Percentiles rank a stretch among this genome's conserved stretches.
Conservation (phyloP, 2,329 filamentous ascomycete species). For the Fusarium subglutinans region DNA sequence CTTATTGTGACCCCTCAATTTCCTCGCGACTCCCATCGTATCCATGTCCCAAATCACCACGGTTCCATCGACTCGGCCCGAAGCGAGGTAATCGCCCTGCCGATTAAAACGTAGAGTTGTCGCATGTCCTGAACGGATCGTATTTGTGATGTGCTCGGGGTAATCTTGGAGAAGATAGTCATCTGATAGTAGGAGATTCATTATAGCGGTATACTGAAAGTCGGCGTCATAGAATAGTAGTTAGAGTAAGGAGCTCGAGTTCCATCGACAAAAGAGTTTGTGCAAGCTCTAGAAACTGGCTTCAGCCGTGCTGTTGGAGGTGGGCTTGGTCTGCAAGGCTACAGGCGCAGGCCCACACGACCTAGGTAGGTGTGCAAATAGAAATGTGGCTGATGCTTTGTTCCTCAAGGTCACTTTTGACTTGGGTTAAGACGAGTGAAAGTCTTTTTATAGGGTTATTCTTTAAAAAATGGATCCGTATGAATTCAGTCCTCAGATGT, state of each 20-base stretch:
- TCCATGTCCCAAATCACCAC: conserved; percentile 97
- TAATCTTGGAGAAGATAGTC: conserved; percentile 80
- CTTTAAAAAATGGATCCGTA: too few relatives aligned
- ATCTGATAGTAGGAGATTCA: conserved; percentile 70
- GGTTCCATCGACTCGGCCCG: conserved; percentile 91
- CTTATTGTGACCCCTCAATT: conserved; percentile 90
- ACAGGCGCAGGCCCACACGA: conserved; percentile 16
- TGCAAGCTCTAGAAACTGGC: conserved; percentile 31
- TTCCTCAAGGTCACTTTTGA: background rate
- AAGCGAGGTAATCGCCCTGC: conserved; percentile 92
- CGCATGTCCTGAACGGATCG: conserved; percentile 77
- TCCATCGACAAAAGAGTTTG: conserved; percentile 34
- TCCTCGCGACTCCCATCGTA: conserved; percentile 95
- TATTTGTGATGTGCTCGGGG: conserved; percentile 88
- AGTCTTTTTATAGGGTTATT: background rate
- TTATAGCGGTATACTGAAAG: conserved; percentile 40
- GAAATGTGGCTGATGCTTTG: conserved; percentile 23
- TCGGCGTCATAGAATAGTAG: background rate
- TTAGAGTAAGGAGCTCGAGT: conserved; percentile 20
- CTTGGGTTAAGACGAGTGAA: background rate
- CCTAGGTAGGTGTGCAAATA: conserved; percentile 28
- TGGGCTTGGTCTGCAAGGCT: conserved; percentile 48
- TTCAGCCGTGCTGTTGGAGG: conserved; percentile 38
- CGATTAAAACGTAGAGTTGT: conserved; percentile 87
- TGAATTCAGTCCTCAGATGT: background rate